Evolutionary conservation across 441 rosid genomes (phyloP), one percentile per base, ranked within the genome.

Genomic region (Arabidopsis hybrid): DNA sequence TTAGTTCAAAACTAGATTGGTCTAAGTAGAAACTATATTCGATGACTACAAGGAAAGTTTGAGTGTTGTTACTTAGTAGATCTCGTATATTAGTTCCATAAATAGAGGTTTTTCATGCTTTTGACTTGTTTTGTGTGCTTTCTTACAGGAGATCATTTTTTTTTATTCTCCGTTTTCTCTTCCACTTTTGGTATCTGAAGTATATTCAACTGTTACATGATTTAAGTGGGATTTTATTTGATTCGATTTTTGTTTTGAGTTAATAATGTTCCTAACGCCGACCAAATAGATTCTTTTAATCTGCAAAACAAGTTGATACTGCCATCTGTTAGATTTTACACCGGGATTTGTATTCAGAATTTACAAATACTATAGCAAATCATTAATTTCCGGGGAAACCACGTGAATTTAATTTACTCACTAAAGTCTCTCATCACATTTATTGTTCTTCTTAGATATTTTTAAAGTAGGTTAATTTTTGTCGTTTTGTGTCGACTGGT

Each of bases 281-380:
- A 67, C 78, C 78, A 67, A 74, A 67, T 74, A 60, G 57, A 67
- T 60, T 60, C 57, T 60, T 65, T 43, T 38, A 65, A 16, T 57
- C 51, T 46, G 71, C 5, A 26, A 42, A 10, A 21, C 53, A 34
- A 26, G 63, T 43, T 43, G 8, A n/a, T 16, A 1, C 51, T 50
- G 38, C 68, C 73, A 75, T 74, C 72, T 67, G 56, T 59, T 66
- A 74, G 73, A 74, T 74, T 74, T 74, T 35, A 60, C 73, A 60
- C 68, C 55, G 73, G 73, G 67, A 74, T 74, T 74, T 6, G 72
- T 73, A 38, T 39, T 49, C 78, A 40, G 63, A 52, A 34, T 51
- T 63, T 29, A 29, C 9, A 9, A 49, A 5, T n/a, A n/a, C n/a
- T 4, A 8, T 14, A 29, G 3, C 0, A 13, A 49, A 29, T 50